phyloP scores from a whole-genome alignment of 2,329 filamentous ascomycete genomes.

The Hymenoscyphus fraxineus region DNA sequence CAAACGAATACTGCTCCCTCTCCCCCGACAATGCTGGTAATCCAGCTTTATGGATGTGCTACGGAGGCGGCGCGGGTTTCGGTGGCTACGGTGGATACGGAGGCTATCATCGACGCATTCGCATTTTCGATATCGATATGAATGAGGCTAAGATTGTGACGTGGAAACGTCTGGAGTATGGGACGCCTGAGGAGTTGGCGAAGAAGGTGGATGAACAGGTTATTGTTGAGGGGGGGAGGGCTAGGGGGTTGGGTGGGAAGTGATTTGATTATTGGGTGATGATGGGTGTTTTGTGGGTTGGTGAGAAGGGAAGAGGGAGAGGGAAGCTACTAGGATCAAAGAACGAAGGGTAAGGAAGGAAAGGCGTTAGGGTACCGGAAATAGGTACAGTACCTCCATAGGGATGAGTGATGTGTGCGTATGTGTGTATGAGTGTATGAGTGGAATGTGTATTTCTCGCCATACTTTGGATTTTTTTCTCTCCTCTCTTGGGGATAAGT shows the following conservation, averaged over 20 bases:
- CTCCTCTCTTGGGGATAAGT: background rate
- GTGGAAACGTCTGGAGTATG: slow-evolving; percentile 82
- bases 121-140: slow-evolving; percentile 91
- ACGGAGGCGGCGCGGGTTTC: slow-evolving; percentile 86
- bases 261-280: no score
- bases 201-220: slow-evolving; percentile 60
- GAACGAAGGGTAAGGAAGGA: background rate
- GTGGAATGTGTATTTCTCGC: background rate
- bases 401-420: no score
- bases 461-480: background rate
- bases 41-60: slow-evolving; percentile 96
- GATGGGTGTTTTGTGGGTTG: background rate
- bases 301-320: background rate
- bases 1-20: slow-evolving; percentile 92
- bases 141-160: slow-evolving; percentile 85
- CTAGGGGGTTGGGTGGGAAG: background rate
- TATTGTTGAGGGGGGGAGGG: slow-evolving; percentile 59
- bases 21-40: slow-evolving; percentile 38
- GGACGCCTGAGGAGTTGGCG: slow-evolving; percentile 37
- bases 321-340: no score
- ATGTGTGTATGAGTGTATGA: no score
- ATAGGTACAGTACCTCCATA: background rate
- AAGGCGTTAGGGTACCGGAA: background rate
- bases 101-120: slow-evolving; percentile 75
- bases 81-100: slow-evolving; percentile 93